Evolutionary conservation across 352 stramenopile genomes (phyloP).

Genomic region (Pythium phragmitis): DNA sequence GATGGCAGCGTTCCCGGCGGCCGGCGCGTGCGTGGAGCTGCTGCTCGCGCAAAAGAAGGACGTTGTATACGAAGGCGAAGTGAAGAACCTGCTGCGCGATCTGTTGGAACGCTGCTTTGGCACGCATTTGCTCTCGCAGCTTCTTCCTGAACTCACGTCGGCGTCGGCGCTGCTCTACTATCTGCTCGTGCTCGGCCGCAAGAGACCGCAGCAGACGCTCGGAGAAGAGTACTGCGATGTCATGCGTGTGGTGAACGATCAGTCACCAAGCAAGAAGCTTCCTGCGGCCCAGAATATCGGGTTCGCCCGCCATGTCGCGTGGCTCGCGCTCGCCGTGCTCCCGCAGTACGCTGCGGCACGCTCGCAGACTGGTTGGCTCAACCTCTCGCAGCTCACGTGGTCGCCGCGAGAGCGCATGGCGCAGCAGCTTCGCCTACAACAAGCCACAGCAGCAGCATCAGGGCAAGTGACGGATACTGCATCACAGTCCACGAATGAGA

Average conservation of each 20-base stretch:
- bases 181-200: slow-evolving; percentile 48
- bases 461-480: slow-evolving; percentile 1
- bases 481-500: slow-evolving; percentile 2
- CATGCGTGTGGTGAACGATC: slow-evolving; percentile 48
- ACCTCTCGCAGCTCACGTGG: slow-evolving; percentile 56
- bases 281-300: slow-evolving; percentile 33
- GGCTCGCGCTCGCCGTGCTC: slow-evolving; percentile 56
- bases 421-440: slow-evolving; percentile 61
- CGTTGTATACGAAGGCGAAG: slow-evolving; percentile 61
- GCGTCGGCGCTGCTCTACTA: slow-evolving; percentile 71
- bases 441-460: slow-evolving; percentile 21
- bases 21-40: slow-evolving; percentile 70
- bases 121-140: slow-evolving; percentile 70
- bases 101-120: slow-evolving; percentile 71
- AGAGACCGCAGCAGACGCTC: slow-evolving; percentile 75
- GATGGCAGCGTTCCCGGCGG: slow-evolving; percentile 46
- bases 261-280: not conserved
- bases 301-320: slow-evolving; percentile 43
- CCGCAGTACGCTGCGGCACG: slow-evolving; percentile 59
- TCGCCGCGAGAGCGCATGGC: slow-evolving; percentile 79
- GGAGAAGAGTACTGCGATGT: slow-evolving; percentile 88
- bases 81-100: slow-evolving; percentile 74
- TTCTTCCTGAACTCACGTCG: slow-evolving; percentile 70
- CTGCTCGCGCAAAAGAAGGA: slow-evolving; percentile 77
- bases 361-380: slow-evolving; percentile 71